phyloP scores from a whole-genome alignment of 2,329 filamentous ascomycete species.

The Apiospora rasikravindrae region DNA sequence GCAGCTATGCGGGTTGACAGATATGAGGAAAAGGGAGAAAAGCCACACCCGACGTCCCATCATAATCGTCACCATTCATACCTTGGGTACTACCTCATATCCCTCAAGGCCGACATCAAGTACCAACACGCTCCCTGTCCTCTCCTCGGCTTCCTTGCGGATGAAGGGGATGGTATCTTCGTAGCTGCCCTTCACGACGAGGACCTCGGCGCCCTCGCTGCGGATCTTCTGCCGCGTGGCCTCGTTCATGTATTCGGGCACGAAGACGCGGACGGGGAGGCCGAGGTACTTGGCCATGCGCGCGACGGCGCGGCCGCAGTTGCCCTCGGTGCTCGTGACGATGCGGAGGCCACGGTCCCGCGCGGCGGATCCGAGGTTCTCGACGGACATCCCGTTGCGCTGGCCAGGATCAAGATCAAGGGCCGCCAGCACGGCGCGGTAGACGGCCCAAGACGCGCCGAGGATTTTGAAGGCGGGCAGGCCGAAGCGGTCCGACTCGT shows the following conservation, averaged over 20 bases:
- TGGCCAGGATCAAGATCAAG: conserved; percentile 42
- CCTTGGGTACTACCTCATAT: conserved; percentile 68
- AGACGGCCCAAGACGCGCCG: conserved; percentile 76
- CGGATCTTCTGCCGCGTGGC: conserved; percentile 60
- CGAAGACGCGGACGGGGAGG: conserved; percentile 63
- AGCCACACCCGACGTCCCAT: not conserved
- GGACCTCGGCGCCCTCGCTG: conserved; percentile 66
- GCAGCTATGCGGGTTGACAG: not conserved
- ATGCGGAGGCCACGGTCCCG: conserved; percentile 45
- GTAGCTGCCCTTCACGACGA: conserved; percentile 63
- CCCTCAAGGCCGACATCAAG: conserved; percentile 72
- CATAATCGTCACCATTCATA: conserved; percentile 31
- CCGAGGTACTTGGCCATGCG: conserved; percentile 67
- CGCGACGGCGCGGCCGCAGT: conserved; percentile 76
- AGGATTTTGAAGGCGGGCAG: conserved; percentile 82
- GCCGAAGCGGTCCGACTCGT: conserved; percentile 71
- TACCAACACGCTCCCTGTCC: conserved; percentile 58
- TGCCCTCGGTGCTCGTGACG: conserved; percentile 75
- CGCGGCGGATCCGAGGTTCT: conserved; percentile 31
- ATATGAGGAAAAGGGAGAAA: not conserved
- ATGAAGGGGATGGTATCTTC: conserved; percentile 64
- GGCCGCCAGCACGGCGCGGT: conserved; percentile 57
- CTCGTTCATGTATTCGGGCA: conserved; percentile 63
- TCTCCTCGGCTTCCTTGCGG: conserved; percentile 44
- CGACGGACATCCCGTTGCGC: conserved; percentile 17